Evolutionary conservation across 257 asterid species (phyloP).

Genomic region (Dorcoceras hygrometricum): DNA sequence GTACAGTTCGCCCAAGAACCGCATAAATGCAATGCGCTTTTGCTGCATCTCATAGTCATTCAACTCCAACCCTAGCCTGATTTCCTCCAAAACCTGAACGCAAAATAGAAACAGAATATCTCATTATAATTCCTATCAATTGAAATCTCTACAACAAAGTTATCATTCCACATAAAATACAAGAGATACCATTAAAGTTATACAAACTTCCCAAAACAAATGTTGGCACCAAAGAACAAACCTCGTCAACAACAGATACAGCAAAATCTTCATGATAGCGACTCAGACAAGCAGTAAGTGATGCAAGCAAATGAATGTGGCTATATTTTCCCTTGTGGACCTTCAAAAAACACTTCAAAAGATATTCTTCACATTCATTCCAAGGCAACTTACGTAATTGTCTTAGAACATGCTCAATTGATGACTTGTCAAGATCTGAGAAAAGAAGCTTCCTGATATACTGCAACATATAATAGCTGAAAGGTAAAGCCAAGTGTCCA

Average conservation of each 20-base stretch:
- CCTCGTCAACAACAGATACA: conserved; percentile 97
- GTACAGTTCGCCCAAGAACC: conserved; percentile 92
- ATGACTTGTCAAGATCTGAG: conserved; percentile 91
- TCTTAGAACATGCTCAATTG: conserved; percentile 88
- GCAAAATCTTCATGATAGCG: conserved; percentile 93
- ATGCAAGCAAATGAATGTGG: conserved; percentile 96
- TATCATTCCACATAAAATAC: conserved; percentile 6
- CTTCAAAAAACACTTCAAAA: conserved; percentile 92
- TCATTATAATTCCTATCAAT: conserved; percentile 23
- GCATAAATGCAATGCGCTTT: conserved; percentile 84
- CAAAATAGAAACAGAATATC: conserved; percentile 19
- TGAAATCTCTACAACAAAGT: background rate
- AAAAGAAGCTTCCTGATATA: conserved; percentile 92
- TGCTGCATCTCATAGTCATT: conserved; percentile 97
- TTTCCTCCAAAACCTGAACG: conserved; percentile 92
- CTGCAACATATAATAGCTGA: conserved; percentile 42
- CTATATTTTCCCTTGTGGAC: conserved; percentile 98
- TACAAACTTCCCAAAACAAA: background rate
- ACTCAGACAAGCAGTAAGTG: conserved; percentile 92
- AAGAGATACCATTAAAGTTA: conserved; percentile 1
- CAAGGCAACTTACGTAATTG: conserved; percentile 96
- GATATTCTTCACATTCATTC: conserved; percentile 83
- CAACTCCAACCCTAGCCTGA: conserved; percentile 80
- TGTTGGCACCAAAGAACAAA: conserved; percentile 27
- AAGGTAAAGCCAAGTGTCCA: conserved; percentile 22